phyloP scores from a whole-genome alignment of 495 filamentous ascomycete genomes.

The Annulohypoxylon maeteangense region DNA sequence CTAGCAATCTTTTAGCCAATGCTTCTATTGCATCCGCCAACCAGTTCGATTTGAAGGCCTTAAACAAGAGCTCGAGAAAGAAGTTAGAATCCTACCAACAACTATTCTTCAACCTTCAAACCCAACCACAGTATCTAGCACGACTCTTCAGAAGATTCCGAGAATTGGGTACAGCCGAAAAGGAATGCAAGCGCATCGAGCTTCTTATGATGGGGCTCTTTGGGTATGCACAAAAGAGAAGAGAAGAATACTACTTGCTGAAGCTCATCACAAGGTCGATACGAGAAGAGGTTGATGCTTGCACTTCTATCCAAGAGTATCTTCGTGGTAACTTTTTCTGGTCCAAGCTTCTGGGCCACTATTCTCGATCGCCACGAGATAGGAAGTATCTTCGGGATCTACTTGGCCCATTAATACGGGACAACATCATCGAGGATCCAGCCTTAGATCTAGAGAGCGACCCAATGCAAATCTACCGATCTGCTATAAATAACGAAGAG shows the following conservation, averaged over 20 bases:
- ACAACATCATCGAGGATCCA: conserved; percentile 91
- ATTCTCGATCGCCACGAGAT: conserved; percentile 90
- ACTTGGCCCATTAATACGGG: conserved; percentile 81
- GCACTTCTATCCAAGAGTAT: conserved; percentile 81
- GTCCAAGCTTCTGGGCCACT: conserved; percentile 84
- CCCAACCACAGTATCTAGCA: conserved; percentile 93
- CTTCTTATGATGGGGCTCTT: conserved; percentile 97
- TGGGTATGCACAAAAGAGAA: conserved; percentile 93
- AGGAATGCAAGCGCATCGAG: conserved; percentile 90
- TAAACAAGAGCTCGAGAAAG: conserved; percentile 94
- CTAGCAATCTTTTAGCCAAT: conserved; percentile 86
- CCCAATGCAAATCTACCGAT: conserved; percentile 96
- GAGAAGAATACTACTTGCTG: conserved; percentile 96
- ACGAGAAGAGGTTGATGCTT: conserved; percentile 85
- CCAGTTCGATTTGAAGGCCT: conserved; percentile 93
- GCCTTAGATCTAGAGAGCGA: conserved; percentile 95
- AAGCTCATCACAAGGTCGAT: conserved; percentile 86
- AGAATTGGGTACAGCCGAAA: conserved; percentile 87
- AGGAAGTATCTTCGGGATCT: conserved; percentile 90
- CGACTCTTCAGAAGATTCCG: conserved; percentile 84
- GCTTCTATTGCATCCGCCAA: conserved; percentile 87
- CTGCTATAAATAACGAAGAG: conserved; percentile 95
- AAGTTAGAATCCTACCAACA: conserved; percentile 98
- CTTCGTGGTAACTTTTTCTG: conserved; percentile 93
- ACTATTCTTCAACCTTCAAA: conserved; percentile 97